A percentile compares a stretch with the other conserved stretches of the same genome.
Evolutionary conservation across 495 filamentous ascomycete genomes (phyloP).

Genomic region (Trichodelitschia bisporula): DNA sequence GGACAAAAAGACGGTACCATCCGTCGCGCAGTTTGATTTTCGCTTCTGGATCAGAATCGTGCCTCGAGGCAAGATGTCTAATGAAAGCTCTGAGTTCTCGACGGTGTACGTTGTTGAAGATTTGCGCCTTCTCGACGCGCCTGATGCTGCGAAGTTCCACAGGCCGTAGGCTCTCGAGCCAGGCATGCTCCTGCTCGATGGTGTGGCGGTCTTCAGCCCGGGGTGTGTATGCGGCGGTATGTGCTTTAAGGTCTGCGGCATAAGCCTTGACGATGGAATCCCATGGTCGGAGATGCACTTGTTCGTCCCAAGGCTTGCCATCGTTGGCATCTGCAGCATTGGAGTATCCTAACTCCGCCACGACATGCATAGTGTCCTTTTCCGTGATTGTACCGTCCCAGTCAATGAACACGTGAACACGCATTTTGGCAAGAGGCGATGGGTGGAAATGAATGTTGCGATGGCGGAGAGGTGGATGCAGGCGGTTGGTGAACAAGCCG

Average conservation of each 20-base stretch:
- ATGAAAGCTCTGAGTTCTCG: no score
- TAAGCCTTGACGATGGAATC: slow-evolving; percentile 6
- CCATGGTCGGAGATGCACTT: slow-evolving; percentile 5
- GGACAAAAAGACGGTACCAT: slow-evolving; percentile 4
- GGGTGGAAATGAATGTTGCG: not conserved
- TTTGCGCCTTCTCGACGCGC: slow-evolving; percentile 4
- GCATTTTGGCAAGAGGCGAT: not conserved
- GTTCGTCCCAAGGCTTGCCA: no score
- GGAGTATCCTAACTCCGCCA: slow-evolving; percentile 7
- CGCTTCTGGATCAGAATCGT: no score
- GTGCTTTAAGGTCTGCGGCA: slow-evolving; percentile 4
- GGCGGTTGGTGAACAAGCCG: no score
- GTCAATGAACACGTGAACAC: slow-evolving; percentile 13
- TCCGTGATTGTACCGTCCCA: slow-evolving; percentile 17
- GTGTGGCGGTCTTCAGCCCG: slow-evolving; percentile 1
- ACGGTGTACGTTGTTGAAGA: slow-evolving; percentile 6
- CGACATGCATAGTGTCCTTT: slow-evolving; percentile 11
- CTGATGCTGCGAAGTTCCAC: slow-evolving; percentile 8
- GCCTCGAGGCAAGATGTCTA: no score
- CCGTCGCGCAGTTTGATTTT: slow-evolving; percentile 10
- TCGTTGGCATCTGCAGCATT: not conserved
- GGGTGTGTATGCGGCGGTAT: slow-evolving; percentile 4
- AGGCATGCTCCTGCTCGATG: slow-evolving; percentile 4
- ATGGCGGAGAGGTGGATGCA: no score
- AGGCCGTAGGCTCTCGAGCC: slow-evolving; percentile 6